Percentiles rank a stretch among this genome's conserved stretches.
Evolutionary conservation across 805 yeast genomes (phyloP).

Genomic region (Candida manassasensis): DNA sequence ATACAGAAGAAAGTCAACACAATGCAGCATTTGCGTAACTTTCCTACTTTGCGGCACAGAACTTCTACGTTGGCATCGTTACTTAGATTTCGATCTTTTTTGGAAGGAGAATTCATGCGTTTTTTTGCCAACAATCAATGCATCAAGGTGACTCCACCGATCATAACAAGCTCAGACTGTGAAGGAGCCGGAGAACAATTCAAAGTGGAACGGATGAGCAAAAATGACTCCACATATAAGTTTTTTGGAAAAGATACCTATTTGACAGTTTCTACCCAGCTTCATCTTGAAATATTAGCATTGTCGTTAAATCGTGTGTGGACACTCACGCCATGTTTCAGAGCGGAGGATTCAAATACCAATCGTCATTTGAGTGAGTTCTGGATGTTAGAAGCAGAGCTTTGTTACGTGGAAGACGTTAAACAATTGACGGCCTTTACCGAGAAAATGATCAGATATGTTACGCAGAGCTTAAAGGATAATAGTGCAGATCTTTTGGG

Average conservation of each 20-base stretch:
- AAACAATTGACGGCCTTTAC: conserved; percentile 58
- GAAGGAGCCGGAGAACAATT: conserved; percentile 98
- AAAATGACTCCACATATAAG: conserved; percentile 16
- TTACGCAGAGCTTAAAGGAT: conserved; percentile 21
- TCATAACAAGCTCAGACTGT: conserved; percentile 85
- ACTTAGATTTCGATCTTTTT: conserved; percentile 65
- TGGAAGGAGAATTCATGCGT: conserved; percentile 49
- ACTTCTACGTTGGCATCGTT: conserved; percentile 61
- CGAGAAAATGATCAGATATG: conserved; percentile 63
- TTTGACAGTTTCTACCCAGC: conserved; percentile 86
- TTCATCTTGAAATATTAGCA: conserved; percentile 80
- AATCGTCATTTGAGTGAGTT: conserved; percentile 89
- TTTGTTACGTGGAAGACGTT: conserved; percentile 59
- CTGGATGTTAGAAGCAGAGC: conserved; percentile 96
- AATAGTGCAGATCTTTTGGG: conserved; percentile 22
- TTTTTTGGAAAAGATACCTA: conserved; percentile 69
- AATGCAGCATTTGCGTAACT: conserved; percentile 58
- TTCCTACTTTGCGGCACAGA: conserved; percentile 78
- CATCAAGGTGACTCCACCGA: conserved; percentile 77
- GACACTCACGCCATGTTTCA: conserved; percentile 85
- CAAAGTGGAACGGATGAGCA: conserved; percentile 38
- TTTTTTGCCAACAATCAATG: conserved; percentile 56
- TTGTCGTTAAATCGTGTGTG: conserved; percentile 76
- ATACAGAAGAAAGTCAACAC: conserved; percentile 77
- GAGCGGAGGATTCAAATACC: conserved; percentile 92